A percentile compares a stretch with the other conserved stretches of the same genome.
These are phyloP conservation scores for Schwanniomyces occidentalis DNA, from an alignment of 805 yeast genomes.

Conservation along the genomic window DNA sequence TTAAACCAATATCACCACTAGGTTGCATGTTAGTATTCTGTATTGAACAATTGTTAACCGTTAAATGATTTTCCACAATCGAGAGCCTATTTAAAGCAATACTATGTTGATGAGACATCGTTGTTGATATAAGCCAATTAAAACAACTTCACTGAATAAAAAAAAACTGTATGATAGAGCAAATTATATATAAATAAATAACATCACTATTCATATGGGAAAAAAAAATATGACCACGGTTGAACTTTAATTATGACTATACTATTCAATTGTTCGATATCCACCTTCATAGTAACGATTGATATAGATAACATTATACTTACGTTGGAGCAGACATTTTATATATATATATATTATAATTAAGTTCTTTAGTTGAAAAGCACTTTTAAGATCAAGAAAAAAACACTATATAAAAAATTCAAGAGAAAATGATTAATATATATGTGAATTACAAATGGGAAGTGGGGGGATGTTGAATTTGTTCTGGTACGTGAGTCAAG, in stretches of 20 bases:
- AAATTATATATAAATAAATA: neutral
- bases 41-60: slow-evolving; percentile 12
- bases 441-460: slow-evolving; percentile 1
- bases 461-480: slow-evolving; percentile 5
- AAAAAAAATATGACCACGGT: neutral
- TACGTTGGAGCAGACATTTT: slow-evolving; percentile 47
- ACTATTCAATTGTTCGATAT: too few species aligned
- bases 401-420: neutral
- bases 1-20: slow-evolving; percentile 96
- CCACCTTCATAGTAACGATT: too few species aligned
- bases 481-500: slow-evolving; percentile 2
- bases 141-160: too few species aligned
- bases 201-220: neutral
- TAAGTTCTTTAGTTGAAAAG: slow-evolving; percentile 1
- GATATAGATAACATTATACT: slow-evolving; percentile 19
- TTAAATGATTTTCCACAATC: slow-evolving; percentile 6
- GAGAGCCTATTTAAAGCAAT: slow-evolving; percentile 4
- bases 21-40: slow-evolving; percentile 18
- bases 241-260: too few species aligned
- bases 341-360: slow-evolving; percentile 2
- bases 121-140: too few species aligned
- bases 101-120: too few species aligned
- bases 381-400: neutral
- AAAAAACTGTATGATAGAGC: too few species aligned
- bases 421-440: slow-evolving; percentile 5